Evolutionary conservation across 2,329 filamentous ascomycete genomes (phyloP), one percentile per base, ranked within the genome.

Genomic region (Phaeoacremonium minimum): DNA sequence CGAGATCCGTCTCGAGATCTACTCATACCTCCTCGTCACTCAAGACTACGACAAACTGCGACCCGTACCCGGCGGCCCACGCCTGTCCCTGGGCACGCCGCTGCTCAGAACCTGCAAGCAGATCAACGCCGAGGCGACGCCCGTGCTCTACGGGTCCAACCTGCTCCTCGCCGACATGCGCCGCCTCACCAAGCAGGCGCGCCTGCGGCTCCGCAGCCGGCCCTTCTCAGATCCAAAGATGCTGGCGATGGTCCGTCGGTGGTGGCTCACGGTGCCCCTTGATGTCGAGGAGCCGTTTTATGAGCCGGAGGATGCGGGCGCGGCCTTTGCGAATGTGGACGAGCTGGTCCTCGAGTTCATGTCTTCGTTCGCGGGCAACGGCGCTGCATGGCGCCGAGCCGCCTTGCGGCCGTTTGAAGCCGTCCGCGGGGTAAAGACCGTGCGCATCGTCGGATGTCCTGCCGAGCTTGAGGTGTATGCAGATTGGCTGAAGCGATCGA

Each of bases 1-100:
- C 32, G 68, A 72, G 47, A 56, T 72, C 46, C 67, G 68, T 28
- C 59, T 69, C 38, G 58, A 70, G 37, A 66, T 71, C 43, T 71
- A 70, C 55, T 40, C 49, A 15, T 49, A 62, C 43, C 66, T 71
- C 34, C 63, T 71, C 38, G n/a, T n/a, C n/a, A n/a, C 41, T 51
- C 43, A 51, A 64, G 5, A 59, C 56, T 19, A 32, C 15, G 19
- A 15, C 30, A 26, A 15, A n/a, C 28, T 55, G 26, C 22, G 16
- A 26, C 42, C 33, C 41, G 40, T 36, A 37, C 40, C 39, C 37
- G 12, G 14, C 13, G 4, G 6, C 26, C 7, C 7, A 13, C 6
- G 28, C 28, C n/a, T n/a, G n/a, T 15, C 17, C 13, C 34, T 67
- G 31, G 46, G 65, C 49, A 53, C 64, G 6, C 48, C 53, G 40